phyloP scores from a whole-genome alignment of 495 filamentous ascomycete species.

The Penicillium lagena region DNA sequence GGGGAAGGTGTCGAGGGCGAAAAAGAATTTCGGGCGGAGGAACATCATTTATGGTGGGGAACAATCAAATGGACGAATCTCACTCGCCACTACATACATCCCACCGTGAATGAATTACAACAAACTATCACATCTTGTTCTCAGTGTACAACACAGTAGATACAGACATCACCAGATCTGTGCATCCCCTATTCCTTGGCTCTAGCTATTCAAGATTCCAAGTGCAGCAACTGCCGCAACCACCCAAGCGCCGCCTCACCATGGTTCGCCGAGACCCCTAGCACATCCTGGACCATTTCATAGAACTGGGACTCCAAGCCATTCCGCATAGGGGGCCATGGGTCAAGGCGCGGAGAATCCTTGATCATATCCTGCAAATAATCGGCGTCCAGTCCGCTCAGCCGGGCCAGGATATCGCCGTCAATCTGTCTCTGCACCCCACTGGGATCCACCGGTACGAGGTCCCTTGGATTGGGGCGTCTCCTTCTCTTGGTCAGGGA shows the following conservation, averaged over 20 bases:
- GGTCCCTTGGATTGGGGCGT: conserved; percentile 14
- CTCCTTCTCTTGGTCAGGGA: conserved; percentile 22
- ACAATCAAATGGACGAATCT: neutral
- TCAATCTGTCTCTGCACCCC: conserved; percentile 53
- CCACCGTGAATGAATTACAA: neutral
- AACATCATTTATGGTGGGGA: conserved; percentile 19
- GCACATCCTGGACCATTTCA: conserved; percentile 16
- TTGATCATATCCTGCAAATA: conserved; percentile 33
- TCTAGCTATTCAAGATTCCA: conserved; percentile 9
- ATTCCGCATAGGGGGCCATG: neutral
- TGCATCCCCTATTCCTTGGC: neutral
- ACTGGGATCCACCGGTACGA: conserved; percentile 14
- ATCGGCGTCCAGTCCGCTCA: conserved; percentile 43
- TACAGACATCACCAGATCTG: neutral
- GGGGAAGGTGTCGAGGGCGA: conserved; percentile 9
- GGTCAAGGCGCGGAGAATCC: neutral
- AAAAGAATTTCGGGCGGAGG: conserved; percentile 26
- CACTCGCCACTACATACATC: neutral
- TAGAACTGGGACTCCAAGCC: conserved; percentile 13
- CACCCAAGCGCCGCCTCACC: conserved; percentile 23
- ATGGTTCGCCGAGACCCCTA: conserved; percentile 14
- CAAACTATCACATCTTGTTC: too few species aligned
- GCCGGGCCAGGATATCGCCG: conserved; percentile 55
- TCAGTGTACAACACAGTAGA: too few species aligned
- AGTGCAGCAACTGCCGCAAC: conserved; percentile 23